These are phyloP conservation scores for Neurospora terricola DNA, from an alignment of 495 filamentous ascomycete species.

Conservation along the genomic window DNA sequence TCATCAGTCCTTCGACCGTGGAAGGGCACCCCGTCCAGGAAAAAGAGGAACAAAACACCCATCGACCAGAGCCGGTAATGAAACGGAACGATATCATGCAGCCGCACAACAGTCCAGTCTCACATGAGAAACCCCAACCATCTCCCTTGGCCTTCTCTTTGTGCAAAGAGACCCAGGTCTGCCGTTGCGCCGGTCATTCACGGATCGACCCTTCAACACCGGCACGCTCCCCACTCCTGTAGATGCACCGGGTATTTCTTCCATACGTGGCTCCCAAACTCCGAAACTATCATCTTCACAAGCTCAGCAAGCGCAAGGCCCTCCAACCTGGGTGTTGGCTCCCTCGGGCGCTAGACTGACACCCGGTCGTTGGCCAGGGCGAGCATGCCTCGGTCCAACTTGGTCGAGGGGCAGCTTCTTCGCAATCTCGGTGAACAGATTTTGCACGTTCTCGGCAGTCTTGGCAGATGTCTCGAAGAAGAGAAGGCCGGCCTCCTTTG, in stretches of 20 bases:
- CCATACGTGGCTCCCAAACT: not conserved
- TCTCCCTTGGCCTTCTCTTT: slow-evolving; percentile 10
- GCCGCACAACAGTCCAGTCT: not conserved
- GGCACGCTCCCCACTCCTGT: not conserved
- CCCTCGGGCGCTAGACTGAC: slow-evolving; percentile 74
- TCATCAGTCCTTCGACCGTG: not conserved
- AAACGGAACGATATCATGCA: slow-evolving; percentile 12
- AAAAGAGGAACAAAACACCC: slow-evolving; percentile 7
- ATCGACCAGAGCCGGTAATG: slow-evolving; percentile 23
- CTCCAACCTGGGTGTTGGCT: slow-evolving; percentile 61
- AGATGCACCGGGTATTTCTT: not conserved
- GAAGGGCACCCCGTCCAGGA: not conserved
- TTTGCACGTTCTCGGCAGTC: slow-evolving; percentile 88
- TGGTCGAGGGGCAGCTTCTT: slow-evolving; percentile 95
- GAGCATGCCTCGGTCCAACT: slow-evolving; percentile 72
- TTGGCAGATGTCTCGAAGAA: slow-evolving; percentile 99
- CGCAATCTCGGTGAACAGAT: slow-evolving; percentile 95
- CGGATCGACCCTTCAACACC: not conserved
- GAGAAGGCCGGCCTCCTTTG: slow-evolving; percentile 79
- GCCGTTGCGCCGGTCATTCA: not conserved
- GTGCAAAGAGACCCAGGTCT: slow-evolving; percentile 7
- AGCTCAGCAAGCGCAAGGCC: slow-evolving; percentile 62
- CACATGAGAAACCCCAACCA: not conserved
- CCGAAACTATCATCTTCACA: not conserved
- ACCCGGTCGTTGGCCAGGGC: slow-evolving; percentile 65